Base-by-base conservation (phyloP, 1,284 basidiomycete genomes). In the Cryptococcus amylolentus region DNA sequence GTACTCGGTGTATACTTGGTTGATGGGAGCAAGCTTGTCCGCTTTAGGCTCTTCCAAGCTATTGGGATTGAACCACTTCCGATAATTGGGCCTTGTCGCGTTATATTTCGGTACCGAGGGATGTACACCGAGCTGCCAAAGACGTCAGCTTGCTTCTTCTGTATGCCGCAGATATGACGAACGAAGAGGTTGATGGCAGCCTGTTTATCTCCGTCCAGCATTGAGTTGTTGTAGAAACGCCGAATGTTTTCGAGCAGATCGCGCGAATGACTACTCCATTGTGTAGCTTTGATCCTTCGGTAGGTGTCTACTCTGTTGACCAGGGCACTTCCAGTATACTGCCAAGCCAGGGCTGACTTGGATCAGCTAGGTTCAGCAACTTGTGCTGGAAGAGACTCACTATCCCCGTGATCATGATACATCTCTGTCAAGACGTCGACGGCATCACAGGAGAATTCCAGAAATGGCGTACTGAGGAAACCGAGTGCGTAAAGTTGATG, bases 261-360 rank as follows among this genome's bases (percentile, higher is more conserved):
- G 27, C 96, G 83, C 3, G 94, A 97, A 76, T 98, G 96, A 66
- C 91, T 95, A 67, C 92, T 94, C 94, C 95, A 98, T 65, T 97
- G 93, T 0, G 89, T 89, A 82, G 95, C 71, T 55, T 77, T 76
- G 0, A 70, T 93, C 27, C 93, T 85, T 43, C 94, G 85, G 70
- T 98, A 98, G 0, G 92, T 98, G 72, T 98, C 94, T 9, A 98
- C 92, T 1, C 95, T 85, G 68, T 98, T 98, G 40, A 98, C 95
- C 6, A 98, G 84, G 0, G 94, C 93, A 69, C 91, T 94, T 1
- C 94, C 94, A 0, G 92, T 96, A 71, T 97, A 97, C 72, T 99
- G 96, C 67, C 98, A 81, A 0, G 96, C 95, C 56, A 98, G 86
- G 1, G 93, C 89, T 94, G 38, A 52, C 5, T 26, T n/a, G 35